phyloP scores from a whole-genome alignment of 768 basidiomycete species.

The Heimioporus sp. region DNA sequence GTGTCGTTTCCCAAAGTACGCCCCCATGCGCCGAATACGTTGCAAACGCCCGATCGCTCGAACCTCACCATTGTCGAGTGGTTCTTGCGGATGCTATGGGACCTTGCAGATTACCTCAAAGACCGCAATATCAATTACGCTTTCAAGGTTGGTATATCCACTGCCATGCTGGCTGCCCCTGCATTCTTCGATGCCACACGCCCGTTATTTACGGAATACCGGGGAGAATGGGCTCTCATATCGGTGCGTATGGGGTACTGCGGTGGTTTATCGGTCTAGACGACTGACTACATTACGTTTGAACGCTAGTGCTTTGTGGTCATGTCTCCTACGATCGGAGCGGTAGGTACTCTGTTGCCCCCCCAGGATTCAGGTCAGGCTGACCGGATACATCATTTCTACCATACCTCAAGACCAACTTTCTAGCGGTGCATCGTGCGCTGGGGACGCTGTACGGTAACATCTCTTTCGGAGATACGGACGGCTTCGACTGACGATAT shows the following conservation, averaged over 20 bases:
- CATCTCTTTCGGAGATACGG: not conserved
- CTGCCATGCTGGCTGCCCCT: constrained; percentile 79
- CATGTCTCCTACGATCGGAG: constrained; percentile 88
- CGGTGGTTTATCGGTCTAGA: constrained; percentile 10
- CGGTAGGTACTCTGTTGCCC: constrained; percentile 43
- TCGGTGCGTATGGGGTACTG: constrained; percentile 51
- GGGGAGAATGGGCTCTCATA: constrained; percentile 95
- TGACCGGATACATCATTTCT: constrained; percentile 5
- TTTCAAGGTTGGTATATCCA: constrained; percentile 82
- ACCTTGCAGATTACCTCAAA: constrained; percentile 56
- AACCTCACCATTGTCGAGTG: constrained; percentile 60
- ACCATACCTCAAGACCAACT: constrained; percentile 65
- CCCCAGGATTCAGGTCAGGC: not conserved
- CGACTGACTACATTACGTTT: constrained; percentile 4
- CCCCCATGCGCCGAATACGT: constrained; percentile 83
- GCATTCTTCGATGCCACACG: constrained; percentile 84
- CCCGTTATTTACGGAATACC: constrained; percentile 73
- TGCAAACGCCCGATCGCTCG: constrained; percentile 69
- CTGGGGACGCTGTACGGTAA: constrained; percentile 75
- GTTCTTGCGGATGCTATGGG: constrained; percentile 72
- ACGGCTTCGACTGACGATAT: constrained; percentile 7
- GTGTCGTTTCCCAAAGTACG: constrained; percentile 78
- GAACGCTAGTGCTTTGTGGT: constrained; percentile 69
- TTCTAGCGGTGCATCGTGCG: constrained; percentile 77
- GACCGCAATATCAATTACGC: constrained; percentile 85